Percentiles rank a stretch among this genome's conserved stretches.
phyloP scores from a whole-genome alignment of 192 early-diverging fungal genomes.

The Helicostylum pulchrum region DNA sequence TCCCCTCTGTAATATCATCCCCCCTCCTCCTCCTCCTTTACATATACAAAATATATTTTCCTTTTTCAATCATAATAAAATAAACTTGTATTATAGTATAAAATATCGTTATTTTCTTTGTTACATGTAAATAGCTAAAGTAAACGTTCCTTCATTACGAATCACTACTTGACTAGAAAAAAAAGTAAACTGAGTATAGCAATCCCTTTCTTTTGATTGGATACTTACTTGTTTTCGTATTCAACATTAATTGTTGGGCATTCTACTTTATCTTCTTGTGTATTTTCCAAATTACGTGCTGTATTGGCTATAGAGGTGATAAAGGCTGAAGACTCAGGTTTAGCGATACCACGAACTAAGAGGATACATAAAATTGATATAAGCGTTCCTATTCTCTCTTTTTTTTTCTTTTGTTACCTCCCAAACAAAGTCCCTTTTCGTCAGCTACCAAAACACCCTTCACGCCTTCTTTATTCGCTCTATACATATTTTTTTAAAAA shows the following conservation, averaged over 20 bases:
- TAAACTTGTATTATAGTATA: no score
- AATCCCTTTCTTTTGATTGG: not conserved
- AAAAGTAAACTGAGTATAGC: not conserved
- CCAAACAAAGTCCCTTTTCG: slow-evolving; percentile 29
- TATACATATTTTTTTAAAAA: not conserved
- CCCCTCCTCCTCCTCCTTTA: no score
- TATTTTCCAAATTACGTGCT: slow-evolving; percentile 8
- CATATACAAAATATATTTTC: no score
- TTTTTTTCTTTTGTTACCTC: slow-evolving; percentile 11
- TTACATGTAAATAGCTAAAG: slow-evolving; percentile 25
- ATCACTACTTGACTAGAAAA: slow-evolving; percentile 20
- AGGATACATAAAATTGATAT: not conserved
- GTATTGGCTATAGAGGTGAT: slow-evolving; percentile 23
- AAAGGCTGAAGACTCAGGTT: slow-evolving; percentile 21
- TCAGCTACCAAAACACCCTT: slow-evolving; percentile 25
- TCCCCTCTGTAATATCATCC: no score
- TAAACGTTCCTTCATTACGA: slow-evolving; percentile 32
- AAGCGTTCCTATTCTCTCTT: not conserved
- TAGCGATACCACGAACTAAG: slow-evolving; percentile 23
- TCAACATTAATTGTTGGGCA: slow-evolving; percentile 27
- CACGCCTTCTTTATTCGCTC: slow-evolving; percentile 24
- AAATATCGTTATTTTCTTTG: not conserved
- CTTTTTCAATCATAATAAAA: no score
- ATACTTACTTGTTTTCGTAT: slow-evolving; percentile 27
- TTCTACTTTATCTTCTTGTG: slow-evolving; percentile 23